Percentiles rank a stretch among this genome's conserved stretches.
Evolutionary conservation across 2,329 filamentous ascomycete species (phyloP).

Genomic region (Aureobasidium subglaciale): DNA sequence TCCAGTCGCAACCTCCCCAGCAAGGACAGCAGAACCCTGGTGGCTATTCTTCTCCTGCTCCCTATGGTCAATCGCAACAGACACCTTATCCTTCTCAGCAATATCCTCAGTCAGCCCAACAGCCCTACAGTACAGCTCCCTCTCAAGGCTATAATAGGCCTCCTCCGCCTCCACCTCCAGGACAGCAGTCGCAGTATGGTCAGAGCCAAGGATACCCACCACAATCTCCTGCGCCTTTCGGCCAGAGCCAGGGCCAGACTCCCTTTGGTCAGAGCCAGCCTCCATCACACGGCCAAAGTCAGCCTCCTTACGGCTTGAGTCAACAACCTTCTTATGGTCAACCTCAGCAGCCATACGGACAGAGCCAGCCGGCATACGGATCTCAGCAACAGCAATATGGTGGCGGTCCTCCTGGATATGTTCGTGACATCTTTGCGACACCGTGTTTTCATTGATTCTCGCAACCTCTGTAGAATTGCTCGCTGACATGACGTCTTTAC

Average conservation of each 20-base stretch:
- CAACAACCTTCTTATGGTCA: constrained; percentile 11
- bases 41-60: constrained; percentile 28
- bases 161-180: constrained; percentile 20
- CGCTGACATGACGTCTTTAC: constrained; percentile 8
- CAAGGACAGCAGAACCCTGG: constrained; percentile 12
- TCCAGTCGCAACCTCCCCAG: constrained; percentile 19
- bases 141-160: constrained; percentile 18
- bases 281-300: not conserved
- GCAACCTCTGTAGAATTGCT: not conserved
- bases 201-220: constrained; percentile 2
- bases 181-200: constrained; percentile 18
- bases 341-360: not conserved
- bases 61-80: constrained; percentile 21
- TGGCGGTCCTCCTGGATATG: constrained; percentile 17
- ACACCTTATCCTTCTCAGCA: constrained; percentile 25
- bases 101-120: constrained; percentile 17
- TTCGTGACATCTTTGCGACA: constrained; percentile 19
- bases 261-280: constrained; percentile 9
- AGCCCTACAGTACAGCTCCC: constrained; percentile 5
- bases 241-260: not conserved
- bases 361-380: not conserved
- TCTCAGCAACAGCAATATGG: constrained; percentile 7
- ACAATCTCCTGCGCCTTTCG: constrained; percentile 3
- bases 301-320: not conserved
- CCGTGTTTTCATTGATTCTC: not conserved